phyloP scores from a whole-genome alignment of 2,329 filamentous ascomycete species.

The Fusarium hostae region DNA sequence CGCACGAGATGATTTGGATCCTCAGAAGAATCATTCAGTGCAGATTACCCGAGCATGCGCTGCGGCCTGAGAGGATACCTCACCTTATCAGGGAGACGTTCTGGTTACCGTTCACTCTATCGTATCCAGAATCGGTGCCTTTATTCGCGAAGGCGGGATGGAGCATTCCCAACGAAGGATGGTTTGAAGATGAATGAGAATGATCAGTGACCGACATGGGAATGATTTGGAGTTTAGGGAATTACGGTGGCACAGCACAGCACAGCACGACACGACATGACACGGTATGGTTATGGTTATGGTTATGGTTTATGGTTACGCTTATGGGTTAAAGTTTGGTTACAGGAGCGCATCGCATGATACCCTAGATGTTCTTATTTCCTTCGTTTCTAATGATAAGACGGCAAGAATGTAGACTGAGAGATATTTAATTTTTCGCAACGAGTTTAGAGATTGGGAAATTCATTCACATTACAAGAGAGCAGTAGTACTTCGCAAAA shows the following conservation, averaged over 20 bases:
- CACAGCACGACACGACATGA: not conserved
- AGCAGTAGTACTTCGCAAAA: not conserved
- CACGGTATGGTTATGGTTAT: not conserved
- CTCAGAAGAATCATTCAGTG: constrained; percentile 46
- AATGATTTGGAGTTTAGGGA: constrained; percentile 21
- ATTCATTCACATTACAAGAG: not conserved
- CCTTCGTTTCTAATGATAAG: constrained; percentile 6
- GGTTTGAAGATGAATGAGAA: not conserved
- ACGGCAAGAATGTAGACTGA: not conserved
- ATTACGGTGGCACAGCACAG: not conserved
- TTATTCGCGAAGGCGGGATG: constrained; percentile 49
- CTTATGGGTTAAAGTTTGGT: constrained; percentile 7
- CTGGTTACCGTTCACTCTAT: constrained; percentile 48
- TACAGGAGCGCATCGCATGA: constrained; percentile 21
- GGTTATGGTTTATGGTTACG: not conserved
- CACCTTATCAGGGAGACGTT: constrained; percentile 44
- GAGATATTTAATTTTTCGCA: not conserved
- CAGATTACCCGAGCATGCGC: constrained; percentile 29
- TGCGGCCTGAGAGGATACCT: constrained; percentile 30
- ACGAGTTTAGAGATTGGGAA: not conserved
- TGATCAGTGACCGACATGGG: not conserved
- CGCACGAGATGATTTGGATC: constrained; percentile 50
- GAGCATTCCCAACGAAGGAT: constrained; percentile 28
- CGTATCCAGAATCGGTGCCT: constrained; percentile 43
- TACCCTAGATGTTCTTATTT: constrained; percentile 28